Base-by-base conservation (phyloP, 1,284 basidiomycete genomes). In the Microbotryomycetes sp. region DNA sequence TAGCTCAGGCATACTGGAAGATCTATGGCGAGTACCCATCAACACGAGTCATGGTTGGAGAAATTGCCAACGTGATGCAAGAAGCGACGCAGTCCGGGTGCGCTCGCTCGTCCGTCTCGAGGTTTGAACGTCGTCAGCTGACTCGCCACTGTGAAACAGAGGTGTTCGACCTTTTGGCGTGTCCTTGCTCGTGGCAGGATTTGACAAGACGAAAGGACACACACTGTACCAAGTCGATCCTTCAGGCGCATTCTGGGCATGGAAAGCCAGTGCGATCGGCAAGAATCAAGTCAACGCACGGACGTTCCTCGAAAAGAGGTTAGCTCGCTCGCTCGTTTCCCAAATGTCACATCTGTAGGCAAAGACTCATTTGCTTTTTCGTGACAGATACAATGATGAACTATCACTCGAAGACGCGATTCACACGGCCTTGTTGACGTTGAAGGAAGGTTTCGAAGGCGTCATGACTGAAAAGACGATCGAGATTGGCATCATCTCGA, bases 401-500 rank as follows among this genome's bases (percentile, higher is more conserved):
- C 94, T 99, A 73, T 96, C 92, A 69, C 80, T 98, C 60, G 96
- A 98, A 78, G 96, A 99, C 76, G 96, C 96, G 25, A 98, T 98
- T 71, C 96, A 98, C 78, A 98, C 96, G 7, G 94, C 96, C n/a
- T 83, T 99, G 46, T 79, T 99, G 68, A 99, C 96, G 23, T 81
- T 98, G 67, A 98, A 99, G 78, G 96, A 98, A 79, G 94, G 69
- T 6, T 70, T 69, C 72, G 96, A 99, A 77, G 96, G 96, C 15
- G 89, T 97, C 76, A 97, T 99, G 93, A 97, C 94, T 23, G 94
- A 97, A 79, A 94, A 97, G 81, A 99, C 96, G 36, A 96, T 99
- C 73, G 96, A 99, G 78, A 93, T 99, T 63, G 96, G 96, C 51
- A 86, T 99, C 52, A 84, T 98, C 64, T 91, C 89, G 55, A 88